These are phyloP conservation scores for Ganoderma boninense DNA, from an alignment of 1,284 basidiomycete species.

Conservation along the genomic window DNA sequence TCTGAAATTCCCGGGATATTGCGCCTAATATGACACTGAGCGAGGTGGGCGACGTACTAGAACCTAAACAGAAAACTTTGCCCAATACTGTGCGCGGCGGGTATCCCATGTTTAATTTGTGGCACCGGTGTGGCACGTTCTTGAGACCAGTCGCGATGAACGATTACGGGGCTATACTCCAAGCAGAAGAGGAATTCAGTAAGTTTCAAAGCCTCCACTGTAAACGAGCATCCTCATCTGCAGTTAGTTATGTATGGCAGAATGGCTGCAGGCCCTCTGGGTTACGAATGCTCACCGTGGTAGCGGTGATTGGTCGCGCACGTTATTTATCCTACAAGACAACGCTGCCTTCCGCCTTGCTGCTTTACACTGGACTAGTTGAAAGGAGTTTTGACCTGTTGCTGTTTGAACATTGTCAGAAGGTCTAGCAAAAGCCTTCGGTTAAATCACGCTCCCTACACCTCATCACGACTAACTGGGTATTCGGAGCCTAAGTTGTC, in stretches of 20 bases:
- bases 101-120: constrained; percentile 1
- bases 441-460: neutral
- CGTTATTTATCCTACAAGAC: neutral
- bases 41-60: neutral
- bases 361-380: neutral
- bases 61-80: neutral
- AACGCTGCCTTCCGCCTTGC: neutral
- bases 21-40: neutral
- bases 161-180: neutral
- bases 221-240: neutral
- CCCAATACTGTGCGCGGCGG: neutral
- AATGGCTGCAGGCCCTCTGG: neutral
- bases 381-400: neutral
- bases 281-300: neutral
- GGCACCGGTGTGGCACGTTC: neutral
- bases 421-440: neutral
- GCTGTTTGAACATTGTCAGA: neutral
- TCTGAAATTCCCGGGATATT: neutral
- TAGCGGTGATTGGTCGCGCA: neutral
- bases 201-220: neutral
- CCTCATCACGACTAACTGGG: neutral
- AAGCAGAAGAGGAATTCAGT: neutral
- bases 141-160: neutral
- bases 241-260: neutral
- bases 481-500: neutral